Evolutionary conservation across 23 red algal genomes (phyloP).

Genomic region (Gracilaria gracilis): DNA sequence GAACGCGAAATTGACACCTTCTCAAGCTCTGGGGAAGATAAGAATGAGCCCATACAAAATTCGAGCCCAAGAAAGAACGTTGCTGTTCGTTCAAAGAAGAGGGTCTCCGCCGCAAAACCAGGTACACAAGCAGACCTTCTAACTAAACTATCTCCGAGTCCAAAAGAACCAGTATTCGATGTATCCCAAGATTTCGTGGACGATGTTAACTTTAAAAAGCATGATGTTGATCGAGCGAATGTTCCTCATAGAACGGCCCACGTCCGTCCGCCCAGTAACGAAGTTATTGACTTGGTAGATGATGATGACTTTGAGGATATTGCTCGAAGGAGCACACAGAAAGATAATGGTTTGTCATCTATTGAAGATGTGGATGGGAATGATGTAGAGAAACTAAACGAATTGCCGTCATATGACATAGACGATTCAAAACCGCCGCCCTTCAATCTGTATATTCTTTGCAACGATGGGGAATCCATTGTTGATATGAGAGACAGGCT

Average conservation of each 20-base stretch:
- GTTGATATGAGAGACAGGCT: slow-evolving; percentile 43
- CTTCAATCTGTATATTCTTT: slow-evolving; percentile 53
- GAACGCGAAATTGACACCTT: slow-evolving; percentile 56
- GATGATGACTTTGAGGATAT: slow-evolving; percentile 12
- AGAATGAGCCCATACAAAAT: not conserved
- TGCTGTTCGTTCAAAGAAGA: not conserved
- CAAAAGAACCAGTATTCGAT: not conserved
- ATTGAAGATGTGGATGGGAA: not conserved
- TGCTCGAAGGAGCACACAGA: not conserved
- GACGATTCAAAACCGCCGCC: slow-evolving; percentile 59
- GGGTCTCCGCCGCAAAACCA: slow-evolving; percentile 7
- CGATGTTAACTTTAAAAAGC: not conserved
- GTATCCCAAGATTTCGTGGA: not conserved
- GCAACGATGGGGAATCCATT: slow-evolving; percentile 56
- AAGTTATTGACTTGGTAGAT: slow-evolving; percentile 70
- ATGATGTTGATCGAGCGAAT: not conserved
- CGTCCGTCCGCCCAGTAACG: not conserved
- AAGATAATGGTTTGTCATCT: not conserved
- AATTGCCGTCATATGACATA: not conserved
- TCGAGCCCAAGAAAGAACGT: not conserved
- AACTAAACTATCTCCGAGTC: not conserved
- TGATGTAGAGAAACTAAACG: not conserved
- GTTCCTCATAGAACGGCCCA: too few relatives aligned
- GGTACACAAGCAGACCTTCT: not conserved
- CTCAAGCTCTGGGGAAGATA: slow-evolving; percentile 52